Conservation (phyloP, 2,329 filamentous ascomycete genomes). For the Curvularia eragrostidis region DNA sequence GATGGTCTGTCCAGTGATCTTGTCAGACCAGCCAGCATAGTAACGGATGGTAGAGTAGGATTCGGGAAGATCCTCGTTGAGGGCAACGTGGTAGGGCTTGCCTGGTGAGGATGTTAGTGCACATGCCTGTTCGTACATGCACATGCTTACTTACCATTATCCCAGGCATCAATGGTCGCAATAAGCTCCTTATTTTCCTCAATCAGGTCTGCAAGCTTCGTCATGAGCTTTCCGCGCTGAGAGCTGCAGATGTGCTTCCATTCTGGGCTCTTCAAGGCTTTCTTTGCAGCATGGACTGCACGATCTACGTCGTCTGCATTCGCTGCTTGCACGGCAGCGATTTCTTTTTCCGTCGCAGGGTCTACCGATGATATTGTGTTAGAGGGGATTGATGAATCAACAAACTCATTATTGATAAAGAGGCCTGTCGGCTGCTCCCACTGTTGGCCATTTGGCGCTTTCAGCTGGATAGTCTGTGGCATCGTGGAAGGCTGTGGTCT, state of each 20-base stretch:
- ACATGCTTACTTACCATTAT: conserved; percentile 65
- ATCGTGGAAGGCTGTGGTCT: background rate
- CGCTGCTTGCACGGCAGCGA: conserved; percentile 42
- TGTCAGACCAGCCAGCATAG: conserved; percentile 79
- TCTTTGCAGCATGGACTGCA: conserved; percentile 44
- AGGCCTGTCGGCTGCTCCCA: conserved; percentile 51
- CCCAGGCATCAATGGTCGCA: conserved; percentile 61
- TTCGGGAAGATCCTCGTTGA: conserved; percentile 66
- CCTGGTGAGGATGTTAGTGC: conserved; percentile 14
- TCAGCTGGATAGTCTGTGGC: conserved; percentile 37
- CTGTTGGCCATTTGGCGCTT: conserved; percentile 49
- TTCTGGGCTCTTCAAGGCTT: conserved; percentile 27
- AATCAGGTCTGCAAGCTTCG: conserved; percentile 38
- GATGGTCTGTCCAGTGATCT: conserved; percentile 73
- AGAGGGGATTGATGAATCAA: conserved; percentile 44
- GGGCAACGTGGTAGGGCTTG: conserved; percentile 70
- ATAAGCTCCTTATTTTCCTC: conserved; percentile 33
- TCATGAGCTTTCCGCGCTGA: conserved; percentile 31
- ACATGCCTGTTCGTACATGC: background rate
- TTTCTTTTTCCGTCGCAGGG: conserved; percentile 38
- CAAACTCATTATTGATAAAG: conserved; percentile 56
- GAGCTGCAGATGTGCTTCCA: conserved; percentile 29
- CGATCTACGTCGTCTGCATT: conserved; percentile 44
- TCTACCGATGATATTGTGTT: conserved; percentile 25
- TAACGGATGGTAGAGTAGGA: conserved; percentile 65